phyloP scores from a whole-genome alignment of 768 basidiomycete genomes.

The Tephrocybe sp. region DNA sequence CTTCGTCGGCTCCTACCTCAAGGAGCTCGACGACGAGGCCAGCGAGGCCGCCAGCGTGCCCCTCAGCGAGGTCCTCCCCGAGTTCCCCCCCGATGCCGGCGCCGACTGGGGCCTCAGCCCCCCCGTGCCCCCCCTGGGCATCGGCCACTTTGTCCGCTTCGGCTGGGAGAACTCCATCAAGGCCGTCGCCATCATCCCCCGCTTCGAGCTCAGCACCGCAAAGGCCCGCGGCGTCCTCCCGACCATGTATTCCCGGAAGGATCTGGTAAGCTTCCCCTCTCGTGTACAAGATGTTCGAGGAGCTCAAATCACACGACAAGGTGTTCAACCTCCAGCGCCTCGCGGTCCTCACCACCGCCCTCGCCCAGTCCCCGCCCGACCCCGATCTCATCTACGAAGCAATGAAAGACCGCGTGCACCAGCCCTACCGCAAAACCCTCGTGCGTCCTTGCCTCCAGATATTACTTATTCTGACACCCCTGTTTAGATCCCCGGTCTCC shows the following conservation, averaged over 20 bases:
- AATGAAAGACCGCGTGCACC: conserved; percentile 98
- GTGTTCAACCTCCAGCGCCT: conserved; percentile 97
- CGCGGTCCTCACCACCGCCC: conserved; percentile 93
- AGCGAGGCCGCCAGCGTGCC: conserved; percentile 87
- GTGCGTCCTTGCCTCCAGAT: conserved; percentile 42
- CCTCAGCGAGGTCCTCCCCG: conserved; percentile 92
- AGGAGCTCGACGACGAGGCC: conserved; percentile 82
- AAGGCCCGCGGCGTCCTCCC: conserved; percentile 93
- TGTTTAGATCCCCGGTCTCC: conserved; percentile 88
- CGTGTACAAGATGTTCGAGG: too few species aligned
- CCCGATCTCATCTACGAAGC: conserved; percentile 98
- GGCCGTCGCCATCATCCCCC: conserved; percentile 91
- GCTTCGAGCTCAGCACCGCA: conserved; percentile 95
- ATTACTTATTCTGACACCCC: not conserved
- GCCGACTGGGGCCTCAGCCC: conserved; percentile 90
- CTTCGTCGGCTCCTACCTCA: conserved; percentile 94
- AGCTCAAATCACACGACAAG: too few species aligned
- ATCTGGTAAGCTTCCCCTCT: conserved; percentile 62
- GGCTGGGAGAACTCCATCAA: conserved; percentile 83
- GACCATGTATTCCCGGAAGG: conserved; percentile 78
- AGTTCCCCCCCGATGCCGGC: conserved; percentile 91
- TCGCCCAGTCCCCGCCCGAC: conserved; percentile 88
- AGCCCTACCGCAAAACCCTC: conserved; percentile 88
- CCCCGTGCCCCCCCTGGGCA: conserved; percentile 83
- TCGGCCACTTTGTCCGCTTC: conserved; percentile 93